Percentiles rank a stretch among this genome's conserved stretches.
Conservation (phyloP, 2,329 filamentous ascomycete species). For the Cordyceps tenuipes region DNA sequence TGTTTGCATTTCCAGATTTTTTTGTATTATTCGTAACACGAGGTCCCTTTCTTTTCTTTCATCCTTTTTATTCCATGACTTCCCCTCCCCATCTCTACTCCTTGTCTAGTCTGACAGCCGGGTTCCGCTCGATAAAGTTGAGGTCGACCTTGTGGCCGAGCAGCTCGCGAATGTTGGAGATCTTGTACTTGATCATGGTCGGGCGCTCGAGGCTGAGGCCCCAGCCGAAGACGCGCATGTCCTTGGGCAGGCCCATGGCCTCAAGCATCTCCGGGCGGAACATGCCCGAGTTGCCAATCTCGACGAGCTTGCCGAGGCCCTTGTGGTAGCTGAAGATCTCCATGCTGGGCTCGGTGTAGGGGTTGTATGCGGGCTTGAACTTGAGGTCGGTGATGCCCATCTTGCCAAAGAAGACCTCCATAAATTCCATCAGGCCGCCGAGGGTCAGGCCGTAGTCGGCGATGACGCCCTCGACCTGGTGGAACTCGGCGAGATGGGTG, state of each 20-base stretch:
- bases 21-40: background rate
- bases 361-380: conserved; percentile 94
- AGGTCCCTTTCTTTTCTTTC: background rate
- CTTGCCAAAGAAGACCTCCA: conserved; percentile 92
- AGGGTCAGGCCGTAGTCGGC: conserved; percentile 91
- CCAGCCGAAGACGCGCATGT: conserved; percentile 91
- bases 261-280: conserved; percentile 97
- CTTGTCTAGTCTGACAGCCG: conserved; percentile 84
- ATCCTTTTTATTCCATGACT: conserved; percentile 1
- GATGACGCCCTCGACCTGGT: conserved; percentile 97
- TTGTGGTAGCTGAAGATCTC: conserved; percentile 96
- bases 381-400: conserved; percentile 80
- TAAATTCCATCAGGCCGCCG: conserved; percentile 85
- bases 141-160: conserved; percentile 94
- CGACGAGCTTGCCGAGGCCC: conserved; percentile 76
- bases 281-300: conserved; percentile 98
- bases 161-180: conserved; percentile 84
- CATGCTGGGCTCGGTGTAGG: conserved; percentile 93
- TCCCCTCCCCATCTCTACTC: conserved; percentile 40
- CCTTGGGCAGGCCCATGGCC: conserved; percentile 84
- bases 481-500: conserved; percentile 95
- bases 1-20: background rate
- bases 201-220: conserved; percentile 86
- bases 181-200: conserved; percentile 94
- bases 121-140: conserved; percentile 83